A percentile compares a stretch with the other conserved stretches of the same genome.
Conservation (phyloP, 2,329 filamentous ascomycete species). For the Acarospora socialis region DNA sequence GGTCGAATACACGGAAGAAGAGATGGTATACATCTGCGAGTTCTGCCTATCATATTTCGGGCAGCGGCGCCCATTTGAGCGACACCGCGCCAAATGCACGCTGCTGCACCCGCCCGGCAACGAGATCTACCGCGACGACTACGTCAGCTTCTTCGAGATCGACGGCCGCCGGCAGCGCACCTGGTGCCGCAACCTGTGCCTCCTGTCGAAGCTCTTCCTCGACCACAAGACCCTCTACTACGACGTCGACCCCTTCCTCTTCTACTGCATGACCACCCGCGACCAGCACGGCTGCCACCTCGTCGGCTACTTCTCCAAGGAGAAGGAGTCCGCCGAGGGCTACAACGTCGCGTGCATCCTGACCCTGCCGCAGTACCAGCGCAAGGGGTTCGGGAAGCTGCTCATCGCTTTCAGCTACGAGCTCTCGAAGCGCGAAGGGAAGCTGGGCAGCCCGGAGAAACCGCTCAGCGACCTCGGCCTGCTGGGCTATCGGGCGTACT, state of each 20-base stretch:
- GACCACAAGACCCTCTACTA: constrained; percentile 98
- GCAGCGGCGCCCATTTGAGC: constrained; percentile 63
- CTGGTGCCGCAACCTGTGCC: constrained; percentile 96
- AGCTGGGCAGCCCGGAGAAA: constrained; percentile 92
- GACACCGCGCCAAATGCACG: constrained; percentile 81
- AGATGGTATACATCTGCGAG: constrained; percentile 92
- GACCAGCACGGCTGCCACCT: constrained; percentile 88
- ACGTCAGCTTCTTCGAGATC: constrained; percentile 92
- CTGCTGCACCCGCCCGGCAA: constrained; percentile 89
- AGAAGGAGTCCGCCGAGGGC: constrained; percentile 90
- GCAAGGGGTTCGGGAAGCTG: constrained; percentile 82
- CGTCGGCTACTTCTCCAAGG: constrained; percentile 98
- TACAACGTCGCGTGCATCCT: constrained; percentile 98
- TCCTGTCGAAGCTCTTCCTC: constrained; percentile 92
- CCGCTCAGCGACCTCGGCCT: constrained; percentile 87
- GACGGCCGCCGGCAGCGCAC: constrained; percentile 93
- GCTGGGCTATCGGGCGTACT: constrained; percentile 90
- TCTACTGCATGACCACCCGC: constrained; percentile 93
- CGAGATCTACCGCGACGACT: constrained; percentile 87
- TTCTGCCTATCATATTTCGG: constrained; percentile 90
- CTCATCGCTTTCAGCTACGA: constrained; percentile 98
- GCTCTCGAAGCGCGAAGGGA: constrained; percentile 85
- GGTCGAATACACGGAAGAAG: constrained; percentile 71
- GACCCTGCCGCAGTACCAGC: constrained; percentile 88
- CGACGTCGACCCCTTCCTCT: constrained; percentile 91